A percentile compares a stretch with the other conserved stretches of the same genome.
Evolutionary conservation across 805 yeast species (phyloP).

Genomic region (Isabelozyma heimii): DNA sequence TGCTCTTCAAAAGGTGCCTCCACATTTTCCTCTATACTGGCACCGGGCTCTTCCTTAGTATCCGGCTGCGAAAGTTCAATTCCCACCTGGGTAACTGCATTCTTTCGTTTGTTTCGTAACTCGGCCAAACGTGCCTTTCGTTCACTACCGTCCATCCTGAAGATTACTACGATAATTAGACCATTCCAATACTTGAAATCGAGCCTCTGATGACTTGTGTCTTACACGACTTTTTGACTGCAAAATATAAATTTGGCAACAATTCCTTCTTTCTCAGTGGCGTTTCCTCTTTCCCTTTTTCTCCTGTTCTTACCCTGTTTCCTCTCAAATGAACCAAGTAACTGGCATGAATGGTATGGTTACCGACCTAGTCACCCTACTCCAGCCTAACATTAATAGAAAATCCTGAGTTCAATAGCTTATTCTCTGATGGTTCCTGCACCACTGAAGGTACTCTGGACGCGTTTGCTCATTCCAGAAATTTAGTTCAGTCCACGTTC

Average conservation of each 20-base stretch:
- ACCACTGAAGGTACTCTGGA: not conserved
- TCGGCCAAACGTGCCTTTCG: constrained; percentile 17
- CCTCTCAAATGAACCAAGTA: not conserved
- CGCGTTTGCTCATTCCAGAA: not conserved
- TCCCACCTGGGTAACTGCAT: not conserved
- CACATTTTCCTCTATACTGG: not conserved
- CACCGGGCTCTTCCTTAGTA: not conserved
- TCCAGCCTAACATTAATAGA: not conserved
- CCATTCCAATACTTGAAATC: too few species aligned
- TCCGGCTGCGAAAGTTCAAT: not conserved
- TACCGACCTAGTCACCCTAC: not conserved
- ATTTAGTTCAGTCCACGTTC: not conserved
- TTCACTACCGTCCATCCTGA: constrained; percentile 1
- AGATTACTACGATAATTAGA: too few species aligned
- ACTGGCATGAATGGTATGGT: not conserved
- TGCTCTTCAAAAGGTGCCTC: not conserved
- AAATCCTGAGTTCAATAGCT: not conserved
- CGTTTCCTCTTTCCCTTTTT: not conserved
- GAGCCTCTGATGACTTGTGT: not conserved
- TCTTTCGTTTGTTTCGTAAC: constrained; percentile 8
- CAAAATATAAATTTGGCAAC: not conserved
- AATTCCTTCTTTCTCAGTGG: not conserved
- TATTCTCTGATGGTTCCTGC: not conserved
- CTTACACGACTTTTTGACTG: not conserved
- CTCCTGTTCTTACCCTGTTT: not conserved